Evolutionary conservation across 805 yeast genomes (phyloP).

Genomic region (Schwanniomyces pseudopolymorphus): DNA sequence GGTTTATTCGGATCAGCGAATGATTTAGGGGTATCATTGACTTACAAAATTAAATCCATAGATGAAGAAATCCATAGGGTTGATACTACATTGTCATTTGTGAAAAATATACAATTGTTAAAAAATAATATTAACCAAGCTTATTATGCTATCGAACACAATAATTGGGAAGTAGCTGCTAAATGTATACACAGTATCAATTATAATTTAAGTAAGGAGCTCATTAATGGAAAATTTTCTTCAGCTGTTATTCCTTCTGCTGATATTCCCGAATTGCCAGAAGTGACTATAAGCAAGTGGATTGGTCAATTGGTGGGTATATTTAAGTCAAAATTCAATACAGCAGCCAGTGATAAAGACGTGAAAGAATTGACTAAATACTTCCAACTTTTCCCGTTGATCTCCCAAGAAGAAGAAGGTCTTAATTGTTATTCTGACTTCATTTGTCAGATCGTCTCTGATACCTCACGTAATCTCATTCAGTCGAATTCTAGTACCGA

Average conservation of each 20-base stretch:
- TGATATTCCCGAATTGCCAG: slow-evolving; percentile 81
- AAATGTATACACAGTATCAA: slow-evolving; percentile 49
- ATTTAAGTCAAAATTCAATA: slow-evolving; percentile 63
- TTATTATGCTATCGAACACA: slow-evolving; percentile 62
- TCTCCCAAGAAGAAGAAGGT: slow-evolving; percentile 71
- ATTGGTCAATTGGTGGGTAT: slow-evolving; percentile 53
- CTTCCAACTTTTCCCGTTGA: slow-evolving; percentile 85
- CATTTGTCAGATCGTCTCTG: slow-evolving; percentile 79
- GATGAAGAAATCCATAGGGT: slow-evolving; percentile 73
- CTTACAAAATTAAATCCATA: slow-evolving; percentile 64
- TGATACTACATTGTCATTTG: slow-evolving; percentile 59
- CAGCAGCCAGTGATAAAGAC: slow-evolving; percentile 65
- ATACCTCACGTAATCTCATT: slow-evolving; percentile 70
- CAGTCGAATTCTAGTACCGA: slow-evolving; percentile 26
- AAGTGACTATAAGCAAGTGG: slow-evolving; percentile 55
- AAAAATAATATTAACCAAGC: slow-evolving; percentile 66
- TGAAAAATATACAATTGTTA: slow-evolving; percentile 61
- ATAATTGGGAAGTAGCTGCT: slow-evolving; percentile 80
- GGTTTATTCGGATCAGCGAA: slow-evolving; percentile 59
- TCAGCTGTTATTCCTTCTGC: slow-evolving; percentile 80
- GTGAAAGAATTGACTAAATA: slow-evolving; percentile 72
- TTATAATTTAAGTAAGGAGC: slow-evolving; percentile 49
- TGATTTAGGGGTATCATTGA: slow-evolving; percentile 62
- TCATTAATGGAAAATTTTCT: slow-evolving; percentile 67
- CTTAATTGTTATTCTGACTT: slow-evolving; percentile 80